Percentiles rank a stretch among this genome's conserved stretches.
Evolutionary conservation across 139 green algal genomes (phyloP).

Genomic region (Choricystis sp.): DNA sequence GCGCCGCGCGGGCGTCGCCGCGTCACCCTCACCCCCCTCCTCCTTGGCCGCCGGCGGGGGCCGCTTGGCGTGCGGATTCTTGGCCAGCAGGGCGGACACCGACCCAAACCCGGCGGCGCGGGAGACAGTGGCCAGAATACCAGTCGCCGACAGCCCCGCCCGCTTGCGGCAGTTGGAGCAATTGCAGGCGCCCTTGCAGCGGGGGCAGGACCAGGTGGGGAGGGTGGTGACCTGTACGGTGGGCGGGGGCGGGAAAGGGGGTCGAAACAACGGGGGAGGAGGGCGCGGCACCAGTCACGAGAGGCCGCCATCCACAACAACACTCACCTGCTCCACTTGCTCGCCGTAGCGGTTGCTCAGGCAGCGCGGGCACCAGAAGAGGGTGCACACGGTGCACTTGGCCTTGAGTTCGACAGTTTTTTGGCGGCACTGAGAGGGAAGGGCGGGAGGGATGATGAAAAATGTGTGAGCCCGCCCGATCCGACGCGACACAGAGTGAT

Average conservation of each 20-base stretch:
- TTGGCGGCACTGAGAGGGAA: conserved; percentile 44
- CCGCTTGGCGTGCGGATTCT: conserved; percentile 26
- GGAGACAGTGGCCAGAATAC: conserved; percentile 25
- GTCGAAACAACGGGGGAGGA: neutral
- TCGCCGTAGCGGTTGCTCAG: conserved; percentile 32
- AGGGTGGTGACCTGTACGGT: conserved; percentile 8
- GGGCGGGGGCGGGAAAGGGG: neutral
- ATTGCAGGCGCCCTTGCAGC: conserved; percentile 28
- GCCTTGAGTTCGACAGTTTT: conserved; percentile 38
- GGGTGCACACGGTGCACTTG: conserved; percentile 28
- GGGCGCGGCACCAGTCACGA: neutral
- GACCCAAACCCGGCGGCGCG: conserved; percentile 26
- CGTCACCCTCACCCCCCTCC: neutral
- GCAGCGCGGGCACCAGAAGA: conserved; percentile 35
- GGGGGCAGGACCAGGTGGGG: conserved; percentile 24
- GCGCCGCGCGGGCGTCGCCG: neutral
- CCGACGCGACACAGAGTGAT: too few relatives aligned
- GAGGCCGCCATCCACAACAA: neutral
- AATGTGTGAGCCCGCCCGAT: too few relatives aligned
- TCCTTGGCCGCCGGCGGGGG: too few relatives aligned
- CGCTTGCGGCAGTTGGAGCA: conserved; percentile 47
- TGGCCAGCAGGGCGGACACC: conserved; percentile 23
- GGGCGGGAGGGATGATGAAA: too few relatives aligned
- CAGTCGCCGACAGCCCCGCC: conserved; percentile 26
- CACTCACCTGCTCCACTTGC: conserved; percentile 13